These are phyloP conservation scores for Forsythia suspensa DNA, from an alignment of 257 asterid species.

Conservation along the genomic window DNA sequence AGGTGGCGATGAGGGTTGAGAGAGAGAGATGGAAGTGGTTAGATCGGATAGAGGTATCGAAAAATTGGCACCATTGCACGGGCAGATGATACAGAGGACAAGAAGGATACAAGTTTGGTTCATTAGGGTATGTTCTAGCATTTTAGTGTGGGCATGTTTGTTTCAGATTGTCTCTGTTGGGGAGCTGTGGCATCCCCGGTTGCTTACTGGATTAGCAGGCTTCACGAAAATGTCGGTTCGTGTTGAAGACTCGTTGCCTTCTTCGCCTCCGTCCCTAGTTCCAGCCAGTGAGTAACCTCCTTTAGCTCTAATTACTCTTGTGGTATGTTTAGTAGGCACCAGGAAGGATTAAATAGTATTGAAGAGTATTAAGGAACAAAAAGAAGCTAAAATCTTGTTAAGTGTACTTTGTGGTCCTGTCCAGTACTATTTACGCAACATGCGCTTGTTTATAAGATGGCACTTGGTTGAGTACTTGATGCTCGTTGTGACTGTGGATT, in stretches of 20 bases:
- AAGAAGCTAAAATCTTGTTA: not conserved
- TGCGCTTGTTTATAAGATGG: not conserved
- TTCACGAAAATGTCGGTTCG: slow-evolving; percentile 41
- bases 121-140: slow-evolving; percentile 82
- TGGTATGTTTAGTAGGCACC: not conserved
- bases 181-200: slow-evolving; percentile 76
- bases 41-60: not conserved
- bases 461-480: not conserved
- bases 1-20: not conserved
- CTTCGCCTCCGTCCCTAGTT: slow-evolving; percentile 40
- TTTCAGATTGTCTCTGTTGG: slow-evolving; percentile 80
- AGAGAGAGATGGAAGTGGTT: no score
- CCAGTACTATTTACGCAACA: not conserved
- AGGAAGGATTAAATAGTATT: not conserved
- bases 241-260: slow-evolving; percentile 42
- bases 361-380: not conserved
- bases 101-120: slow-evolving; percentile 76
- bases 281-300: slow-evolving; percentile 65
- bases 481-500: not conserved
- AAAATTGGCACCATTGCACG: slow-evolving; percentile 55
- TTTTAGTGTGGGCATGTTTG: slow-evolving; percentile 92
- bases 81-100: slow-evolving; percentile 62
- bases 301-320: slow-evolving; percentile 12
- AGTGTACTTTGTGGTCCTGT: not conserved
- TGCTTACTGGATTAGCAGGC: slow-evolving; percentile 52